Evolutionary conservation across 352 stramenopile genomes (phyloP).

Genomic region (Globisporangium spinosum): DNA sequence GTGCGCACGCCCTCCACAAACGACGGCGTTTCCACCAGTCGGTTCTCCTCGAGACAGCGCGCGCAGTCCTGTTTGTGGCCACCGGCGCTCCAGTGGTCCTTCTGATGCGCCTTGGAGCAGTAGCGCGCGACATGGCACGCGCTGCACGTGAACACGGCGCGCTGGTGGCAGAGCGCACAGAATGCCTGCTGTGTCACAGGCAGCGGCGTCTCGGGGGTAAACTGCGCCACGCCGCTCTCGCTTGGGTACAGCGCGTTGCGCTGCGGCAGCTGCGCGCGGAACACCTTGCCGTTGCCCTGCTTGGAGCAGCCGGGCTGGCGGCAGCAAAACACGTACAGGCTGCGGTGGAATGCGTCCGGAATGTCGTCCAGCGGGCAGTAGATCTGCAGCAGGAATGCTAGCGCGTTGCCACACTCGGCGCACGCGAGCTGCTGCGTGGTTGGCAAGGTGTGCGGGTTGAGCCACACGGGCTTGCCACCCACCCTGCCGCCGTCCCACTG

Average conservation of each 20-base stretch:
- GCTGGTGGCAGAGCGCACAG: slow-evolving; percentile 65
- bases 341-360: slow-evolving; percentile 90
- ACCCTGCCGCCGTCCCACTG: slow-evolving; percentile 93
- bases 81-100: slow-evolving; percentile 68
- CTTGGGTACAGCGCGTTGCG: slow-evolving; percentile 89
- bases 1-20: slow-evolving; percentile 28
- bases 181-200: slow-evolving; percentile 13
- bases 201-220: slow-evolving; percentile 15
- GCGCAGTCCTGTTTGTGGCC: slow-evolving; percentile 67
- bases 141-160: slow-evolving; percentile 62
- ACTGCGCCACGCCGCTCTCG: slow-evolving; percentile 36
- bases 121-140: slow-evolving; percentile 74
- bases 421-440: slow-evolving; percentile 46
- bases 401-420: slow-evolving; percentile 33
- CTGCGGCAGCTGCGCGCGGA: slow-evolving; percentile 86
- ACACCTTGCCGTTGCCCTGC: slow-evolving; percentile 61
- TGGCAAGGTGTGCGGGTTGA: slow-evolving; percentile 61
- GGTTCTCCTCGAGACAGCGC: slow-evolving; percentile 25
- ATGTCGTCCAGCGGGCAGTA: slow-evolving; percentile 91
- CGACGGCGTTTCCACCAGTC: slow-evolving; percentile 38
- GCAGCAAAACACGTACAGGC: slow-evolving; percentile 92
- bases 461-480: slow-evolving; percentile 85
- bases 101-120: slow-evolving; percentile 73
- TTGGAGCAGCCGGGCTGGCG: slow-evolving; percentile 51
- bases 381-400: slow-evolving; percentile 89